Evolutionary conservation across 768 basidiomycete genomes (phyloP).

Genomic region (Lactarius evosmus): DNA sequence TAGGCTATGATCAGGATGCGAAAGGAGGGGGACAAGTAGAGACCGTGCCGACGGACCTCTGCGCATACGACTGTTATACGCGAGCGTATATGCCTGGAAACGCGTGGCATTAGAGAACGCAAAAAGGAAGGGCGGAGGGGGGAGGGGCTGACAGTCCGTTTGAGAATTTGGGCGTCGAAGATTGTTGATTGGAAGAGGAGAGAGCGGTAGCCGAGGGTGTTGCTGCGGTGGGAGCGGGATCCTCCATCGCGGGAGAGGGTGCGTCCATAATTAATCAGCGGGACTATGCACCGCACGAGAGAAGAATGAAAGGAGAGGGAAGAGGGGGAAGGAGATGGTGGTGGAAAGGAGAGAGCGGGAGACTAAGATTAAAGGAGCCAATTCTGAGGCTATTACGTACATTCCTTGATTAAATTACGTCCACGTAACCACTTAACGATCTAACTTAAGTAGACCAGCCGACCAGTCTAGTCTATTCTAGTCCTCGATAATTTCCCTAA

Average conservation of each 20-base stretch:
- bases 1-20: slow-evolving; percentile 33
- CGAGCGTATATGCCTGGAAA: slow-evolving; percentile 61
- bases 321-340: neutral
- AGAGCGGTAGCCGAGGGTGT: neutral
- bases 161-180: slow-evolving; percentile 32
- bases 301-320: neutral
- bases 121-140: slow-evolving; percentile 3
- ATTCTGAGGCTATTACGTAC: slow-evolving; percentile 15
- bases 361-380: slow-evolving; percentile 11
- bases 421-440: neutral
- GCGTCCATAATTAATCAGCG: slow-evolving; percentile 8
- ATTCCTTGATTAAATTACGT: slow-evolving; percentile 10
- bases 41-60: slow-evolving; percentile 48
- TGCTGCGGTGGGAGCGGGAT: neutral
- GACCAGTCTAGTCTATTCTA: neutral
- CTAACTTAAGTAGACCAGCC: too few relatives aligned
- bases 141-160: slow-evolving; percentile 33
- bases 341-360: slow-evolving; percentile 8
- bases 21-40: neutral
- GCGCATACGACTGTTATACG: slow-evolving; percentile 79
- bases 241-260: slow-evolving; percentile 8
- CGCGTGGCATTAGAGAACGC: slow-evolving; percentile 5
- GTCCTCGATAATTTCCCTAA: slow-evolving; percentile 10
- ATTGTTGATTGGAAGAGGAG: slow-evolving; percentile 7
- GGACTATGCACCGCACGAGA: neutral